phyloP scores from a whole-genome alignment of 306 rosid species.

The Spatholobus suberectus region DNA sequence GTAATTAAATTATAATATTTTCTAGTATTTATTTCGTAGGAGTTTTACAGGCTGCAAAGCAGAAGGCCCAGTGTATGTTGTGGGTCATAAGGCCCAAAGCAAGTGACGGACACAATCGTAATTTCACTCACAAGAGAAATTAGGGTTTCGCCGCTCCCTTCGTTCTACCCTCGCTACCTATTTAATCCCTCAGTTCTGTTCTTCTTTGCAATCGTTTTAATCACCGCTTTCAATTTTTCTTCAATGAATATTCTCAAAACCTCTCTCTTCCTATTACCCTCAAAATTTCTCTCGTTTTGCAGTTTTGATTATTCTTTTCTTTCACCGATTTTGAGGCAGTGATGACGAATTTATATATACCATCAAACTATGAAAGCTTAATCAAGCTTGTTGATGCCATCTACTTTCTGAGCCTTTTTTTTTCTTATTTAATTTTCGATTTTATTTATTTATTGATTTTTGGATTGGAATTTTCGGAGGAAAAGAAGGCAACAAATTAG shows the following conservation, averaged over 20 bases:
- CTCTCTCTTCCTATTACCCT: too few relatives aligned
- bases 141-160: conserved; percentile 44
- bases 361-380: conserved; percentile 97
- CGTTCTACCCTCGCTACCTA: conserved; percentile 2
- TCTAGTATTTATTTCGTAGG: too few relatives aligned
- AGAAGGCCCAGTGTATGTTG: neutral
- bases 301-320: neutral
- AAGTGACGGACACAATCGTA: neutral
- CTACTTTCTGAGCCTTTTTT: conserved; percentile 56
- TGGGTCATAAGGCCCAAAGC: conserved; percentile 4
- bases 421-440: fast-evolving
- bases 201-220: neutral
- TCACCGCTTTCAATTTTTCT: neutral
- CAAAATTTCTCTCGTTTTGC: neutral
- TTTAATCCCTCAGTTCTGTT: conserved; percentile 33
- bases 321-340: conserved; percentile 40
- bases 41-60: neutral
- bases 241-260: neutral
- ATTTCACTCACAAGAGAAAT: neutral
- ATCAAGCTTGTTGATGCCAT: conserved; percentile 74
- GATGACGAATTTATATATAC: conserved; percentile 63
- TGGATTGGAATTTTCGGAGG: neutral
- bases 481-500: conserved; percentile 83
- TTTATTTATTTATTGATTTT: neutral
- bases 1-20: too few relatives aligned